Evolutionary conservation across 768 basidiomycete genomes (phyloP).

Genomic region (Mycena vitilis): DNA sequence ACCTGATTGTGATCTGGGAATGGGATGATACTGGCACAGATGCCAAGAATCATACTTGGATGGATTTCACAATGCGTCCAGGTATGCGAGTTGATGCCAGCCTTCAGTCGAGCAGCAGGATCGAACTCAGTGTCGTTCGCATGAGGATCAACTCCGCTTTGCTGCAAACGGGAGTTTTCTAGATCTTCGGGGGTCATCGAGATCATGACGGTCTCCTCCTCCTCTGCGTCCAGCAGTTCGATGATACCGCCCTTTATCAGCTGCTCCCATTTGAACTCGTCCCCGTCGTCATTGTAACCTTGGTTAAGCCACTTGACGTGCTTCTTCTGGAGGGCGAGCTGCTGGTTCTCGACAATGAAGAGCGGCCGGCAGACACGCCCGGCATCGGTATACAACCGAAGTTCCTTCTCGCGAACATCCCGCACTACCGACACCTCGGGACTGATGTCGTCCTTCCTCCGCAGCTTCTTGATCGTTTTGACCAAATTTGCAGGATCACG

Average conservation of each 20-base stretch:
- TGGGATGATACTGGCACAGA: constrained; percentile 98
- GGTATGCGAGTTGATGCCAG: constrained; percentile 84
- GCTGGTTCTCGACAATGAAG: constrained; percentile 95
- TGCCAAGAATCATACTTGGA: constrained; percentile 98
- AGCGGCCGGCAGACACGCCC: constrained; percentile 97
- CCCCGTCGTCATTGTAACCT: constrained; percentile 68
- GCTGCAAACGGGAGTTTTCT: constrained; percentile 81
- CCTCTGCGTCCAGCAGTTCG: constrained; percentile 96
- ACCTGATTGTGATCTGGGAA: constrained; percentile 99
- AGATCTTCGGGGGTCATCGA: constrained; percentile 98
- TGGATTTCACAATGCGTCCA: constrained; percentile 99
- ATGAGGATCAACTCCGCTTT: constrained; percentile 66
- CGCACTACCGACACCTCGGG: constrained; percentile 97
- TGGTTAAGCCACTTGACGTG: constrained; percentile 81
- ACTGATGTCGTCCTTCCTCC: constrained; percentile 94
- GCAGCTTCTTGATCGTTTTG: constrained; percentile 90
- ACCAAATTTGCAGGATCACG: constrained; percentile 94
- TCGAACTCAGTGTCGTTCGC: constrained; percentile 82
- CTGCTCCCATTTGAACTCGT: constrained; percentile 85
- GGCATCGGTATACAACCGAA: constrained; percentile 95
- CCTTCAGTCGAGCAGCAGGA: constrained; percentile 89
- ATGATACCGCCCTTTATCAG: constrained; percentile 89
- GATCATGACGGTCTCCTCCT: constrained; percentile 99
- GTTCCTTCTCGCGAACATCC: constrained; percentile 95
- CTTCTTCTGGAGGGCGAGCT: constrained; percentile 84